Conservation (phyloP, 768 basidiomycete species). For the Sarcomyxa edulis region DNA sequence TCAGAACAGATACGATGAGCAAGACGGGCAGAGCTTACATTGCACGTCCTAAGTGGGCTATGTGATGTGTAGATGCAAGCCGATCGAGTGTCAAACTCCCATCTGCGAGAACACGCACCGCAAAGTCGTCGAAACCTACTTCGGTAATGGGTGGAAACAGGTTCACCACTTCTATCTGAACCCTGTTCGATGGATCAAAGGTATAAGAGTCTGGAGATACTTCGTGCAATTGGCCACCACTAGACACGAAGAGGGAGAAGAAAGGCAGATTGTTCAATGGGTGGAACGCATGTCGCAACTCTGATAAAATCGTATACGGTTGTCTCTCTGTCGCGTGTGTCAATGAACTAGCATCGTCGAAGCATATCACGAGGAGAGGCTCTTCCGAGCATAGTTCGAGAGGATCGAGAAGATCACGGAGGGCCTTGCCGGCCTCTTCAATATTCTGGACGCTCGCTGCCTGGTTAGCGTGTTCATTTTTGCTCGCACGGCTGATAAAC, state of each 20-base stretch:
- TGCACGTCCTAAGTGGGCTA: constrained; percentile 18
- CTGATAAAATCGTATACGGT: too few species aligned
- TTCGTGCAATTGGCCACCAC: constrained; percentile 1
- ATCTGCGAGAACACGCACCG: not conserved
- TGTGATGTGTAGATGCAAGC: constrained; percentile 11
- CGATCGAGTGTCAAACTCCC: constrained; percentile 10
- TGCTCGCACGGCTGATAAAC: too few species aligned
- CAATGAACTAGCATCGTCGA: too few species aligned
- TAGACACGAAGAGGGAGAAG: constrained; percentile 7
- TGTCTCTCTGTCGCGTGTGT: too few species aligned
- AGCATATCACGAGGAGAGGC: too few species aligned
- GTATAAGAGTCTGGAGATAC: not conserved
- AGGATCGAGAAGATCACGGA: too few species aligned
- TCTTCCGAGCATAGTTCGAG: too few species aligned
- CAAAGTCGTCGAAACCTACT: constrained; percentile 17
- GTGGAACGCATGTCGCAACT: constrained; percentile 5
- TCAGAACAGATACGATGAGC: not conserved
- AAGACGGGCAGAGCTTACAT: constrained; percentile 17
- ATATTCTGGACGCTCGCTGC: too few species aligned
- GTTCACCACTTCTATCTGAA: not conserved
- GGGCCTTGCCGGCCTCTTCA: too few species aligned
- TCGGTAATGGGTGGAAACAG: constrained; percentile 11
- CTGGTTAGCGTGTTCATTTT: too few species aligned
- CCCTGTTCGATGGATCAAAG: constrained; percentile 3
- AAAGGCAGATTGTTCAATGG: not conserved